Base-by-base conservation (phyloP, 768 basidiomycete species). In the Floccularia luteovirens region DNA sequence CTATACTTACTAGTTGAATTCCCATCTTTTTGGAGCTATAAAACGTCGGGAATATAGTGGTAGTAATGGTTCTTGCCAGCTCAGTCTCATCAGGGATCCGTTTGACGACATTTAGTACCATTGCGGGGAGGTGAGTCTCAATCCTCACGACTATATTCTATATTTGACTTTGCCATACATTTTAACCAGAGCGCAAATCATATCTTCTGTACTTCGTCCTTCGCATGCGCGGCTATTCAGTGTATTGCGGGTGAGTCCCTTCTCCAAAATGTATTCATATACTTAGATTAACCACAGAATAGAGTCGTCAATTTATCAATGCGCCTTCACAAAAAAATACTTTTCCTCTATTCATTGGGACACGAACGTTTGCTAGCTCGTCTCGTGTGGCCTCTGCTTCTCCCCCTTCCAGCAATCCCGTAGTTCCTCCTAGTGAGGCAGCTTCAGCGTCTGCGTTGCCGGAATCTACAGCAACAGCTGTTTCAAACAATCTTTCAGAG, bases 191-290 rank as follows among this genome's bases (percentile, higher is more conserved):
- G 27, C 27, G 27, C 8, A 8, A 28, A 28, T 8, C 10, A 28
- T 14, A 46, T 31, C 24, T 38, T 28, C 35, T 6, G 25, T 41
- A 24, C 41, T 38, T 6, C 23, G 24, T 16, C 34, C 32, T 14
- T 24, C 39, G 19, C 46, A 51, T 41, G 39, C 31, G 6, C 41
- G 55, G 30, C 38, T 46, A 20, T 53, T 53, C 37, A 51, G 51
- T 6, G 33, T 54, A 17, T 23, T 49, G 20, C 55, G 48, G 45
- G 55, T 55, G 31, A 21, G 51, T n/a, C n/a, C n/a, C n/a, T 20
- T 4, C 19, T 32, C 27, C 27, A 23, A 28, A 28, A 28, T 28
- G 14, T 8, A 8, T 8, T 28, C 14, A 13, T 27, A 17, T 23
- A 24, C 4, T 22, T 27, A 24, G 36, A 39, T n/a, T 17, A 38